Base-by-base conservation (phyloP, 257 asterid genomes). In the Paulownia fortunei region DNA sequence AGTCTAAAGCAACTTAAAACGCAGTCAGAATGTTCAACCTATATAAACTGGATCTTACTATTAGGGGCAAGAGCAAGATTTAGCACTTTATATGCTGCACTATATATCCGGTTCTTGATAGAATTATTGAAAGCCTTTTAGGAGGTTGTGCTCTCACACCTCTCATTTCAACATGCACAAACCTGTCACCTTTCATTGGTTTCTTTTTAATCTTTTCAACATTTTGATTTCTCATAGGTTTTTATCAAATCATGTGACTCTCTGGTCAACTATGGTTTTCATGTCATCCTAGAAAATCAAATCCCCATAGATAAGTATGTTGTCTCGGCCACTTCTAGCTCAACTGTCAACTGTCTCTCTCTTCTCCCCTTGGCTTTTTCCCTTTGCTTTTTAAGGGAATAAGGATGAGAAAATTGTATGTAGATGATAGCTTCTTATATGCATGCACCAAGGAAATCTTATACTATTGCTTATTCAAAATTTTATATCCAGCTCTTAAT, bases 151-250 rank as follows among this genome's bases (percentile, higher is more conserved):
- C 52, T 55, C 42, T 62, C 82, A 3, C 32, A 18, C 69, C 65
- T 76, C 76, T 61, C 74, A 71, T 49, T 59, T 74, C 68, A 46
- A 63, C 63, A 21, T 54, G 68, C 19, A n/a, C 12, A 59, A 60
- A 21, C 47, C n/a, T 74, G 49, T 70, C 72, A 76, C 61, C 69
- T 58, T n/a, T 67, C 72, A 66, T 55, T 19, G 49, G 56, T 4
- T 36, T 60, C 59, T 54, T 71, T 36, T 55, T 59, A 19, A 32
- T 61, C 21, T n/a, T 69, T 0, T 21, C 69, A 3, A 41, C 41
- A 58, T 32, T 79, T 81, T 54, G 86, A 74, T 82, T 62, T 63
- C 52, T 54, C 81, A 6, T 55, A 79, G 81, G 83, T 74, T 78
- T 77, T 60, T 6, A 66, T 60, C 78, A 71, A 41, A 78, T 82